phyloP scores from a whole-genome alignment of 164 flowering plant genomes.

The Vitis rupestris region DNA sequence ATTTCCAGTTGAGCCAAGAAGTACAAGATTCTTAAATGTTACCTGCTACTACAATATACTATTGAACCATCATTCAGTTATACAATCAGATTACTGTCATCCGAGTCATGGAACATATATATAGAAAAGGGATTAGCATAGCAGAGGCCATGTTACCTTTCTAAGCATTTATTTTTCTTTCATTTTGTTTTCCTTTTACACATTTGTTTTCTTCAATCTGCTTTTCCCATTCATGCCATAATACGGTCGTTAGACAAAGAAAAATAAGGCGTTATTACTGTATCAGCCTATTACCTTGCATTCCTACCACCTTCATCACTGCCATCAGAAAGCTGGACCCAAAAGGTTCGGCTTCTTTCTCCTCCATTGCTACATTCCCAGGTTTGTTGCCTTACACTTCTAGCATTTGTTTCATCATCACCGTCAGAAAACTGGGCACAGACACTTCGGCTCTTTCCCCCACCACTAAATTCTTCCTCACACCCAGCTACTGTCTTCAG shows the following conservation, averaged over 20 bases:
- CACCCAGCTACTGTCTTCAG: conserved; percentile 87
- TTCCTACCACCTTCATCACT: conserved; percentile 20
- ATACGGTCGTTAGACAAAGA: background rate
- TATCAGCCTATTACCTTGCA: conserved; percentile 28
- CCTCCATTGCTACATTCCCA: conserved; percentile 29
- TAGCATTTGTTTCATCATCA: conserved; percentile 56
- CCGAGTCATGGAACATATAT: no score
- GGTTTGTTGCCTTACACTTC: conserved; percentile 69
- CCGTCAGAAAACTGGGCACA: conserved; percentile 92
- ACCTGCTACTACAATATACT: no score
- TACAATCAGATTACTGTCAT: no score
- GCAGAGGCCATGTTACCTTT: no score
- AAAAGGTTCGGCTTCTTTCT: conserved; percentile 27
- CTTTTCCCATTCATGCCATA: background rate
- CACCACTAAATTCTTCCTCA: conserved; percentile 72
- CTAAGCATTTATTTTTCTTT: no score
- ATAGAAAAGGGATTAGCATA: no score
- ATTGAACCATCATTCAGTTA: no score
- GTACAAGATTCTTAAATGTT: no score
- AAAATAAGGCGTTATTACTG: background rate
- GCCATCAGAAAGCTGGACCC: conserved; percentile 33
- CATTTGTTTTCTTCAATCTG: background rate
- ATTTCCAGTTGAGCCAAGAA: no score
- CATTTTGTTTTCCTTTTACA: no score
- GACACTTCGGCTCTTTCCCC: conserved; percentile 70